phyloP scores from a whole-genome alignment of 768 basidiomycete species.

The Tephrocybe sp. region DNA sequence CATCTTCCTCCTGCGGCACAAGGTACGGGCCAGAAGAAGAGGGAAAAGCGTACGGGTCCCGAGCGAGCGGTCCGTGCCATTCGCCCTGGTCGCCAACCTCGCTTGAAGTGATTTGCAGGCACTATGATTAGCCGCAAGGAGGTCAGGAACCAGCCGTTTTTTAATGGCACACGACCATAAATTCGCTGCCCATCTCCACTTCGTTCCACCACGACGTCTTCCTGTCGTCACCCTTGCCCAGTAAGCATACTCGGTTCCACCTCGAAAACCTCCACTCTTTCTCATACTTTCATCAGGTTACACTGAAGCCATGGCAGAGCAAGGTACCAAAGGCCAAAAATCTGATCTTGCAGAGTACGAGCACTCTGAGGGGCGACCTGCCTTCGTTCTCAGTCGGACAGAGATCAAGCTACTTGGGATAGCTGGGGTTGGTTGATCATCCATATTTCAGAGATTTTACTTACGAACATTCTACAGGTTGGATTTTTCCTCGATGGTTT shows the following conservation, averaged over 20 bases:
- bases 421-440: constrained; percentile 41
- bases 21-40: too few relatives aligned
- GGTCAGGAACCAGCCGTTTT: too few relatives aligned
- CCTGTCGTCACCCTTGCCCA: not conserved
- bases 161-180: constrained; percentile 18
- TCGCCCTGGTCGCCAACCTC: too few relatives aligned
- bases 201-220: constrained; percentile 2
- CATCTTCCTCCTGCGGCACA: too few relatives aligned
- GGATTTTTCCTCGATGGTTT: constrained; percentile 72
- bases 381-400: constrained; percentile 30
- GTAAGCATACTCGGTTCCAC: not conserved
- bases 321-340: not conserved
- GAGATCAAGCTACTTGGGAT: constrained; percentile 63
- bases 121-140: too few relatives aligned
- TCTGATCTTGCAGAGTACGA: constrained; percentile 27
- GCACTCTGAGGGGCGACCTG: constrained; percentile 21
- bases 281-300: not conserved
- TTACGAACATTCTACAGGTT: constrained; percentile 36
- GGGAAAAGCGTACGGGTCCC: too few relatives aligned
- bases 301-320: not conserved
- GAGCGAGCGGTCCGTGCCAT: too few relatives aligned
- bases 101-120: too few relatives aligned
- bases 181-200: constrained; percentile 1
- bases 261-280: not conserved
- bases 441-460: not conserved